Base-by-base conservation (phyloP, 805 yeast genomes). In the Metschnikowia vanudenii region DNA sequence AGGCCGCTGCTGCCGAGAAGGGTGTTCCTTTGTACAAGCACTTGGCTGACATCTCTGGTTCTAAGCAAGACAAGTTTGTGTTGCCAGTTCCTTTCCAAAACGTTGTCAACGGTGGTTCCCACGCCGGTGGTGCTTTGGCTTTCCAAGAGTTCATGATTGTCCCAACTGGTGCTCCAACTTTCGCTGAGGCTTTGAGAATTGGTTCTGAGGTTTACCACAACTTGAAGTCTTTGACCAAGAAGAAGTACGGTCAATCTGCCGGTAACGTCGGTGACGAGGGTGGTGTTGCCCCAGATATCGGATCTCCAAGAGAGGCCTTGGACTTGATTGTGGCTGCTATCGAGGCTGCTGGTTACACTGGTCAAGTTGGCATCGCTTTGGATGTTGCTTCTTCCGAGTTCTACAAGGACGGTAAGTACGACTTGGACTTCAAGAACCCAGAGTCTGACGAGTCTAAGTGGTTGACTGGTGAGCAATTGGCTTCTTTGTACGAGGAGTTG, bases 251-350 rank as follows among this genome's bases (percentile, higher is more conserved):
- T 71, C 85, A 88, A 69, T 85, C 96, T 55, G 99, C 99, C 66
- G 98, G 97, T 78, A 92, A 92, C 80, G 99, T 92, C 71, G 99
- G 99, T 84, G 99, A 92, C 76, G 99, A 92, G 82, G 99, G 99
- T 86, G 99, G 99, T 84, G 97, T 92, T 80, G 99, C 99, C 65
- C 99, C 99, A 75, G 88, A 90, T 75, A 84, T 94, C 61, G 81
- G 85, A 60, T 82, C 97, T 63, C 92, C 99, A 69, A 88, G 82
- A 75, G 98, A 92, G 83, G 99, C 98, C 63, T 80, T 92, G 60
- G 97, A 94, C 79, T 84, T 92, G 73, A 89, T 92, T 73, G 80
- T 82, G 62, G 85, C 74, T 59, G 89, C 99, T 68, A 92, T 94
- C 71, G 88, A 83, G 71, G 73, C 76, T 61, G 97, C 99, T 62